phyloP scores from a whole-genome alignment of 2,329 filamentous ascomycete species.

The Huntiella bhutanensis region DNA sequence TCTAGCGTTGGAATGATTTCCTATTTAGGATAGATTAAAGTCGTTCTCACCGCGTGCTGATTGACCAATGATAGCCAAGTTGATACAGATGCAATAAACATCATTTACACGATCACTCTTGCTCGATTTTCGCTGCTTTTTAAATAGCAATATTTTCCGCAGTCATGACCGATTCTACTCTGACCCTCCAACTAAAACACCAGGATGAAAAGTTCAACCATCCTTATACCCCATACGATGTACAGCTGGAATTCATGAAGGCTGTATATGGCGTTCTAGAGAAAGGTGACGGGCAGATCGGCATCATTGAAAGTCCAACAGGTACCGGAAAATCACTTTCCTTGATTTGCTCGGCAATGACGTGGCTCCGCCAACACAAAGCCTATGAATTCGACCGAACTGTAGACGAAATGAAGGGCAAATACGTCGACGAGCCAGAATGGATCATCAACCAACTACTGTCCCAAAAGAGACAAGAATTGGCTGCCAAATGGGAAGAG shows the following conservation, averaged over 20 bases:
- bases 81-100: too few species aligned
- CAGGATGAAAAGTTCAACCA: constrained; percentile 50
- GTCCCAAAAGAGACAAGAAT: constrained; percentile 45
- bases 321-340: constrained; percentile 84
- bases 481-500: constrained; percentile 48
- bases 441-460: constrained; percentile 72
- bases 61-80: background rate
- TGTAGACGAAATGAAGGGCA: constrained; percentile 25
- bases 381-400: constrained; percentile 34
- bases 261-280: constrained; percentile 64
- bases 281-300: constrained; percentile 49
- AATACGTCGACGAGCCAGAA: constrained; percentile 49
- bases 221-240: constrained; percentile 71
- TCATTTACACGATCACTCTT: background rate
- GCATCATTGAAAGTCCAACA: constrained; percentile 85
- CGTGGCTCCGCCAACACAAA: constrained; percentile 78
- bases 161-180: background rate
- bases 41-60: background rate
- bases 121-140: background rate
- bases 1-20: constrained; percentile 2
- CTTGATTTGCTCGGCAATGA: constrained; percentile 71
- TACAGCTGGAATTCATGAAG: constrained; percentile 76
- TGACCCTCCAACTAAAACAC: background rate
- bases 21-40: background rate
- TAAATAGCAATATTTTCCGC: background rate